phyloP scores from a whole-genome alignment of 2,329 filamentous ascomycete genomes.

The Penicillium sp. region DNA sequence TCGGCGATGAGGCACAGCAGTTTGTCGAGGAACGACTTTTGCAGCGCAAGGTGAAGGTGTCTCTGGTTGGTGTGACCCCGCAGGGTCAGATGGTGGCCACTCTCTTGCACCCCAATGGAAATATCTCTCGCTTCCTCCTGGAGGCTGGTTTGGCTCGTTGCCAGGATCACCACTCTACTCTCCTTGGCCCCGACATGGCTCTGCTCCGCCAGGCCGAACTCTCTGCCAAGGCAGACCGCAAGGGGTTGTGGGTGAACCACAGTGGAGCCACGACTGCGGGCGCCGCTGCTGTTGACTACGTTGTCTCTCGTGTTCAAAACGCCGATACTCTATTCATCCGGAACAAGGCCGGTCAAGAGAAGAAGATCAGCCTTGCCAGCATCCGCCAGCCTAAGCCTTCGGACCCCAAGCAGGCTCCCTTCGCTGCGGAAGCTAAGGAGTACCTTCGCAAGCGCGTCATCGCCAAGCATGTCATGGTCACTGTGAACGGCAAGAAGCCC shows the following conservation, averaged over 20 bases:
- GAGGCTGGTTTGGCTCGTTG: slow-evolving; percentile 88
- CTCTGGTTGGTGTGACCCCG: slow-evolving; percentile 81
- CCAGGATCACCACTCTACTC: slow-evolving; percentile 92
- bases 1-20: slow-evolving; percentile 81
- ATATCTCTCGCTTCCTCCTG: slow-evolving; percentile 88
- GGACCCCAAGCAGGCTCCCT: slow-evolving; percentile 84
- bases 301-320: slow-evolving; percentile 80
- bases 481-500: slow-evolving; percentile 86
- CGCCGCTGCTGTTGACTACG: slow-evolving; percentile 68
- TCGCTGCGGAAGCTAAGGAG: slow-evolving; percentile 92
- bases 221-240: slow-evolving; percentile 72
- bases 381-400: slow-evolving; percentile 87
- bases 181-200: slow-evolving; percentile 88
- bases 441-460: slow-evolving; percentile 92
- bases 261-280: slow-evolving; percentile 64
- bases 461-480: slow-evolving; percentile 90
- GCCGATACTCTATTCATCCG: slow-evolving; percentile 87
- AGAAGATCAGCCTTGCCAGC: slow-evolving; percentile 88
- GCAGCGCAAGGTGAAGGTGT: slow-evolving; percentile 80
- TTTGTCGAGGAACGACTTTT: slow-evolving; percentile 86
- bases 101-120: slow-evolving; percentile 84
- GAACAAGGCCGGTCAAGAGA: slow-evolving; percentile 81
- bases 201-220: slow-evolving; percentile 83
- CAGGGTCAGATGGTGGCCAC: slow-evolving; percentile 89
- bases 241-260: slow-evolving; percentile 79